A percentile compares a stretch with the other conserved stretches of the same genome.
Conservation (phyloP, 371 early-diverging fungal species). For the Rhizopus delemar region DNA sequence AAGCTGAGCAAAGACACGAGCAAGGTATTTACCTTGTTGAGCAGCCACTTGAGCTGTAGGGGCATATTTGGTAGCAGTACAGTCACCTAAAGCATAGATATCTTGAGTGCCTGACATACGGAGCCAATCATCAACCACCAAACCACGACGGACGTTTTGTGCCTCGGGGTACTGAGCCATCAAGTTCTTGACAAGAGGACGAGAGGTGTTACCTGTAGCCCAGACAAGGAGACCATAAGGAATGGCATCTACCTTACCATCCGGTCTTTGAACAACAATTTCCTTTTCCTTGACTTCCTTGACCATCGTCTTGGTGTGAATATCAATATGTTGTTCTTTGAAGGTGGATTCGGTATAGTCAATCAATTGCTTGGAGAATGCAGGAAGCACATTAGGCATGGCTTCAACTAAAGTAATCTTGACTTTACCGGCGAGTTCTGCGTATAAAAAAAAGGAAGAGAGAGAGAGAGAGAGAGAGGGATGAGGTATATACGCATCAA, state of each 20-base stretch:
- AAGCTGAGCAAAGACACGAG: constrained; percentile 65
- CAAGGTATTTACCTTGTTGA: constrained; percentile 87
- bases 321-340: constrained; percentile 80
- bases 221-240: constrained; percentile 93
- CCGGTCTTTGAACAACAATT: constrained; percentile 75
- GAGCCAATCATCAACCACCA: constrained; percentile 84
- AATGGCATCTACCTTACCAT: constrained; percentile 66
- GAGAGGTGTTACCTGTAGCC: constrained; percentile 92
- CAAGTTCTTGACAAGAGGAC: constrained; percentile 76
- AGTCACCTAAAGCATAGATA: constrained; percentile 90
- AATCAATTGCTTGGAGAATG: constrained; percentile 88
- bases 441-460: too few species aligned
- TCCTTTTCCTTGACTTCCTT: constrained; percentile 85
- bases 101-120: constrained; percentile 71
- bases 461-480: too few species aligned
- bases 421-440: constrained; percentile 77
- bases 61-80: constrained; percentile 81
- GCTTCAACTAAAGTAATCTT: constrained; percentile 92
- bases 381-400: constrained; percentile 85
- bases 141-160: constrained; percentile 83
- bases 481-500: too few species aligned
- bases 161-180: constrained; percentile 68
- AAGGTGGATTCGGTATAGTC: constrained; percentile 90
- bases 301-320: constrained; percentile 88
- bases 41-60: constrained; percentile 93